Evolutionary conservation across 768 basidiomycete genomes (phyloP).

Genomic region (Leccinum variicolor): DNA sequence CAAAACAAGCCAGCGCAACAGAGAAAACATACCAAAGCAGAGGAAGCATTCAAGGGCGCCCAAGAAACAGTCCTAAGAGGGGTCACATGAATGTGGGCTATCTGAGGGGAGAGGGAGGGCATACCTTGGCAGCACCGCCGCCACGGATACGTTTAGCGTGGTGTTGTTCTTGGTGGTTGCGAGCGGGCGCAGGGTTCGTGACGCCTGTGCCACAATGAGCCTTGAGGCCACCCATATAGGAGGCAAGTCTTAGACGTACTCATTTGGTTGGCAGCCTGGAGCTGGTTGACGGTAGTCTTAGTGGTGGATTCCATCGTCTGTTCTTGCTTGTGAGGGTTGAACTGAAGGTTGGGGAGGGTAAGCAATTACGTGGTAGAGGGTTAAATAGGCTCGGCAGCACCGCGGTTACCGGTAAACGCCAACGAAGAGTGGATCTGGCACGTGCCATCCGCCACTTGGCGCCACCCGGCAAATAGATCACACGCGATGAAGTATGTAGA

Average conservation of each 20-base stretch:
- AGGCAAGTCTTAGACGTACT: conserved; percentile 39
- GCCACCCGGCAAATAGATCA: not conserved
- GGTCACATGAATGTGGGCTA: not conserved
- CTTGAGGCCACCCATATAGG: not conserved
- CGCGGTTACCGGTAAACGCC: not conserved
- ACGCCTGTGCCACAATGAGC: conserved; percentile 34
- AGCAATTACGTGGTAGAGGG: not conserved
- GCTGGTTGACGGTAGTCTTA: conserved; percentile 47
- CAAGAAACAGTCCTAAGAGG: conserved; percentile 61
- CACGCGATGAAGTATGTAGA: not conserved
- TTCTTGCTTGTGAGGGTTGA: conserved; percentile 23
- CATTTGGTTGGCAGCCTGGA: conserved; percentile 60
- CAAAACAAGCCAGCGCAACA: not conserved
- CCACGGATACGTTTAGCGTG: conserved; percentile 62
- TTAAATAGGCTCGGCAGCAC: conserved; percentile 16
- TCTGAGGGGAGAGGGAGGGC: not conserved
- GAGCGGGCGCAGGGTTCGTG: conserved; percentile 42
- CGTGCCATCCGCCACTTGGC: conserved; percentile 13
- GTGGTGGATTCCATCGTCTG: conserved; percentile 30
- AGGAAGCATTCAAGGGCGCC: conserved; percentile 62
- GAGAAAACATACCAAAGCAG: conserved; percentile 57
- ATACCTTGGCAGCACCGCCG: conserved; percentile 66
- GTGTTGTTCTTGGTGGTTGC: conserved; percentile 40
- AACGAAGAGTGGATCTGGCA: not conserved
- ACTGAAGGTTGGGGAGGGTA: not conserved